Evolutionary conservation across 148 eudicot species (phyloP).

Genomic region (Heliosperma pusillum): DNA sequence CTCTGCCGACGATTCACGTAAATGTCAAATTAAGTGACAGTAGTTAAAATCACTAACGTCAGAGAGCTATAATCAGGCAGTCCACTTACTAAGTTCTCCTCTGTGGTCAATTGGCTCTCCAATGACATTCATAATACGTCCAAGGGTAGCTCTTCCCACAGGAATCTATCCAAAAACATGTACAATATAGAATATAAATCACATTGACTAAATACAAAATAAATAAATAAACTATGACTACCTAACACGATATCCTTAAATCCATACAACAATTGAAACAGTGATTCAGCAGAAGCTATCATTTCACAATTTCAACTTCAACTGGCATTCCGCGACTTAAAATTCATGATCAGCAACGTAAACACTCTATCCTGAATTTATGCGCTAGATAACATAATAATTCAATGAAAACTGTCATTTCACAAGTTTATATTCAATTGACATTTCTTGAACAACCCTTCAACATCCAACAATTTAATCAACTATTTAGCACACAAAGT

Average conservation of each 20-base stretch:
- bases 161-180: conserved; percentile 54
- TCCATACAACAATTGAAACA: background rate
- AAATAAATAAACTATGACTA: background rate
- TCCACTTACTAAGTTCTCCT: conserved; percentile 80
- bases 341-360: too few relatives aligned
- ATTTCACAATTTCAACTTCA: background rate
- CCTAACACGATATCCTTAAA: background rate
- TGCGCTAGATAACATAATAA: too few relatives aligned
- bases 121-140: conserved; percentile 96
- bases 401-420: too few relatives aligned
- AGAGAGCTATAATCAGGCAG: background rate
- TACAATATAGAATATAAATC: background rate
- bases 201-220: background rate
- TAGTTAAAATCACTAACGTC: background rate
- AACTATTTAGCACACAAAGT: too few relatives aligned
- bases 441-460: too few relatives aligned
- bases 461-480: too few relatives aligned
- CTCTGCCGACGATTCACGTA: conserved; percentile 36
- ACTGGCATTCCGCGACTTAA: background rate
- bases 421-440: too few relatives aligned
- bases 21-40: background rate
- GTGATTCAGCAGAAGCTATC: background rate
- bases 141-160: conserved; percentile 96
- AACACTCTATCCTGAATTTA: too few relatives aligned
- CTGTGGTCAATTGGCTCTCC: conserved; percentile 91